Evolutionary conservation across 768 basidiomycete species (phyloP).

Genomic region (Mycena floridula): DNA sequence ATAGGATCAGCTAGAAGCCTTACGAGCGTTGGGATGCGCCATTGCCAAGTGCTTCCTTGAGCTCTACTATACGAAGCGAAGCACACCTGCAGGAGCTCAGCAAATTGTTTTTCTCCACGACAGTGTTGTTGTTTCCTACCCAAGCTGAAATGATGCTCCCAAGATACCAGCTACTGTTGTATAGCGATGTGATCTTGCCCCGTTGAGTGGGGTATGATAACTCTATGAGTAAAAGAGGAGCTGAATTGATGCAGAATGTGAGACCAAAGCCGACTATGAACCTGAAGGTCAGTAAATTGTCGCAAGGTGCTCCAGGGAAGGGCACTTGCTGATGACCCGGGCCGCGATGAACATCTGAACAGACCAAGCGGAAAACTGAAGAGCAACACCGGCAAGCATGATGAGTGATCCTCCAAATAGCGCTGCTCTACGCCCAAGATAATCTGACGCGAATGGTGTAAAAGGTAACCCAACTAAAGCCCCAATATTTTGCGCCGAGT

Average conservation of each 20-base stretch:
- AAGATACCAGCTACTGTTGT: slow-evolving; percentile 72
- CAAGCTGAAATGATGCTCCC: slow-evolving; percentile 61
- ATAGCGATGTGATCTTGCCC: slow-evolving; percentile 56
- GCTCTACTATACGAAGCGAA: slow-evolving; percentile 34
- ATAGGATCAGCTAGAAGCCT: too few relatives aligned
- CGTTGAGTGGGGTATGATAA: slow-evolving; percentile 66
- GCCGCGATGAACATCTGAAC: slow-evolving; percentile 52
- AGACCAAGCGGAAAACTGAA: slow-evolving; percentile 42
- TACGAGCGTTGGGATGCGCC: slow-evolving; percentile 61
- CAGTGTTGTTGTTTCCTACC: slow-evolving; percentile 16
- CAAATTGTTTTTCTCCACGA: not conserved
- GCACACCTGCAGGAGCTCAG: slow-evolving; percentile 24
- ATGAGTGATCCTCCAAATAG: slow-evolving; percentile 55
- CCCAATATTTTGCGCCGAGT: slow-evolving; percentile 59
- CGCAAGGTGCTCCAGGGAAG: not conserved
- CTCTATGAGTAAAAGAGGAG: slow-evolving; percentile 59
- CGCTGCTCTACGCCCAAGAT: slow-evolving; percentile 52
- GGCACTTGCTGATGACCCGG: slow-evolving; percentile 42
- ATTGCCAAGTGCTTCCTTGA: slow-evolving; percentile 44
- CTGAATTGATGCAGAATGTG: slow-evolving; percentile 55
- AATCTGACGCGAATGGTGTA: slow-evolving; percentile 55
- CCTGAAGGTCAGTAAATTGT: not conserved
- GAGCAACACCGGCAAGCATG: slow-evolving; percentile 58
- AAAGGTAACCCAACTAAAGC: slow-evolving; percentile 52
- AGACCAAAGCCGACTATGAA: slow-evolving; percentile 56